phyloP scores from a whole-genome alignment of 345 rosid species.

The Triadica sebifera region DNA sequence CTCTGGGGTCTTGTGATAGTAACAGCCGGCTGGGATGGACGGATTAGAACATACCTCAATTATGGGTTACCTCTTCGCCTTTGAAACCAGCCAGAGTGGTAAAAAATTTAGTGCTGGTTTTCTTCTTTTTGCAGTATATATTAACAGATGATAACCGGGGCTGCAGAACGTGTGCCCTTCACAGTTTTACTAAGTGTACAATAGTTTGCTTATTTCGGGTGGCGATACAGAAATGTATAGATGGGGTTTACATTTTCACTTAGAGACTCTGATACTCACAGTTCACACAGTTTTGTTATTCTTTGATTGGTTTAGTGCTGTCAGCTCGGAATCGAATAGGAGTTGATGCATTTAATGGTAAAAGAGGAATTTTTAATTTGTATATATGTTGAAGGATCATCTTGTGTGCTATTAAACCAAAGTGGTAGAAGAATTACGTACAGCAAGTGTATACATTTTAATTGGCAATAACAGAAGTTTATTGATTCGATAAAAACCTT shows the following conservation, averaged over 20 bases:
- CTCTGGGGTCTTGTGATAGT: slow-evolving; percentile 69
- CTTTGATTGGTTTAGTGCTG: slow-evolving; percentile 1
- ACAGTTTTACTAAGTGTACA: background rate
- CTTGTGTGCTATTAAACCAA: no score
- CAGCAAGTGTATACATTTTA: no score
- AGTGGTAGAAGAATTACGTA: no score
- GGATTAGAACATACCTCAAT: slow-evolving; percentile 64
- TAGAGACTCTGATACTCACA: background rate
- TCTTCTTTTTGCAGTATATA: background rate
- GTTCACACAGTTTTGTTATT: background rate
- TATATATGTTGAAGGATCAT: no score
- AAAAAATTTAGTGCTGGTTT: background rate
- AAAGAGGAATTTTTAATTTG: background rate
- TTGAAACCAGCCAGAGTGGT: slow-evolving; percentile 20
- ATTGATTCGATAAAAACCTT: no score
- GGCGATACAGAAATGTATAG: background rate
- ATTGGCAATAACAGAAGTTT: no score
- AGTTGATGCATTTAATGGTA: background rate
- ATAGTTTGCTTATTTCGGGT: background rate
- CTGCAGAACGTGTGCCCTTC: background rate
- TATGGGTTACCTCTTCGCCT: slow-evolving; percentile 63
- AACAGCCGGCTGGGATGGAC: slow-evolving; percentile 75
- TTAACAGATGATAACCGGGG: background rate
- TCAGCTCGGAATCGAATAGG: background rate
- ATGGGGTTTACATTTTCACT: background rate